Base-by-base conservation (phyloP, 768 basidiomycete species). In the Phlegmacium glaucopus region DNA sequence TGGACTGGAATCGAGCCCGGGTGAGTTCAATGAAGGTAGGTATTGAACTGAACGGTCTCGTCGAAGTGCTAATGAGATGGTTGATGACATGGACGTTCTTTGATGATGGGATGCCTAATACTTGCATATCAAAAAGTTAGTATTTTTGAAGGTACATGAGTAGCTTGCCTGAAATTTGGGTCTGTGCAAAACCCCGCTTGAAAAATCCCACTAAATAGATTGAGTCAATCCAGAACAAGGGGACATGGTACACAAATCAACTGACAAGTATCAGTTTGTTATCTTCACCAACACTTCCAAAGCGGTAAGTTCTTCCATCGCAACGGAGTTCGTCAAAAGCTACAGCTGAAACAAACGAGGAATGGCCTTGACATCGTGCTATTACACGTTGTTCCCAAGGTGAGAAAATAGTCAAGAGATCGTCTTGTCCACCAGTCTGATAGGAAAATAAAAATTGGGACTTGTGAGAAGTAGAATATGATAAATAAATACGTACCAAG, bases 351-450 rank as follows among this genome's bases (percentile, higher is more conserved):
- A 99, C 90, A 61, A 96, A 98, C 2, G 92, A 94, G 0, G 91
- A 90, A 61, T 99, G 96, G 0, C 96, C 96, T 65, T 96, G 94
- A 69, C 96, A 98, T 46, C 94, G 80, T 4, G 96, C 96, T 9
- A 99, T 82, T 6, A 98, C 83, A 3, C 94, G 82, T 62, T 92
- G 87, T 63, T 98, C 96, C 79, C 86, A 88, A 1, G 94, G 93
- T 0, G 94, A 94, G 64, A 92, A 91, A 50, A 99, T 89, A 4
- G 94, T 95, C 45, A 96, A 69, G 9, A 98, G 76, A 61, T 99
- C 96, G 60, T 99, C 96, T 72, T 99, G 94, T 0, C 96, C 96
- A 10, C 94, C 96, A 1, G 92, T 91, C 90, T 94, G 56, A 17
- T 38, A 39, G 18, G 42, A 36, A n/a, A 28, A 2, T 32, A 17